phyloP scores from a whole-genome alignment of 352 stramenopile genomes.

The Globisporangium iwayamae region DNA sequence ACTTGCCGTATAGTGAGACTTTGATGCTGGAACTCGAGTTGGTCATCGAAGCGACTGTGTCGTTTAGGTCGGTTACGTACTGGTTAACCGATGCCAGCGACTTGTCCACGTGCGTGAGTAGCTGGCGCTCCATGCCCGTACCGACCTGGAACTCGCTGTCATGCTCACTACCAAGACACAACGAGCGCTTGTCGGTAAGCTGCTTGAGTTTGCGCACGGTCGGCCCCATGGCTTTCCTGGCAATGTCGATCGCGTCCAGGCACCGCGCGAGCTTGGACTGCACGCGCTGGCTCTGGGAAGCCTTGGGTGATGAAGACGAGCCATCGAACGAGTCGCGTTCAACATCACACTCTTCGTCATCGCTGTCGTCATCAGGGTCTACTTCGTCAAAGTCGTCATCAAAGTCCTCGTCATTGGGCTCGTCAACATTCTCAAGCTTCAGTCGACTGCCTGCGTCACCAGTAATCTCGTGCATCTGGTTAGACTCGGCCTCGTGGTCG shows the following conservation, averaged over 20 bases:
- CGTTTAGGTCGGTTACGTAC: conserved; percentile 18
- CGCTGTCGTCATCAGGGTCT: conserved; percentile 2
- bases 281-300: conserved; percentile 7
- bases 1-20: conserved; percentile 20
- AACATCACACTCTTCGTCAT: not conserved
- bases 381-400: conserved; percentile 6
- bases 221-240: conserved; percentile 34
- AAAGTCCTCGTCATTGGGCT: conserved; percentile 3
- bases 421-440: conserved; percentile 6
- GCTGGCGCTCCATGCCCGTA: conserved; percentile 33
- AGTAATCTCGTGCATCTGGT: conserved; percentile 2
- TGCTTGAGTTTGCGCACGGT: conserved; percentile 23
- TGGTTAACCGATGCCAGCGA: conserved; percentile 22
- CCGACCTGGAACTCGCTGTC: not conserved
- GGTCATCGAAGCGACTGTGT: conserved; percentile 1
- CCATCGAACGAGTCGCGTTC: not conserved
- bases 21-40: not conserved
- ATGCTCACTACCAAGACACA: not conserved
- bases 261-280: conserved; percentile 28
- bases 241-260: conserved; percentile 44
- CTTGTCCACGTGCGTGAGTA: conserved; percentile 33
- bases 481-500: conserved; percentile 11
- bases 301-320: not conserved
- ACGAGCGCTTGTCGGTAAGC: not conserved
- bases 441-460: not conserved